Evolutionary conservation across 495 filamentous ascomycete species (phyloP).

Genomic region (Penicillium arizonense): DNA sequence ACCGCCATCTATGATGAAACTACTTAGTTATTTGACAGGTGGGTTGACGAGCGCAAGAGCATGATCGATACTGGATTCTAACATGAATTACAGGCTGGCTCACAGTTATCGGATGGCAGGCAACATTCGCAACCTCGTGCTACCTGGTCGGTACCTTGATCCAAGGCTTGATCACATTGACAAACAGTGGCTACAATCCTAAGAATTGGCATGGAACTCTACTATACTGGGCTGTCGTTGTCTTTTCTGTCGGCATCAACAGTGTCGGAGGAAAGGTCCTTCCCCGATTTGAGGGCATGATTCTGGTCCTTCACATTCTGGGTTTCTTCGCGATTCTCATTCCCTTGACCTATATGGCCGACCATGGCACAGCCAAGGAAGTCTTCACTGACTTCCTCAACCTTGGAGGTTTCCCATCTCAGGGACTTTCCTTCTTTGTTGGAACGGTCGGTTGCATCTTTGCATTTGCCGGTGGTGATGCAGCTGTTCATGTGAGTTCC

Average conservation of each 20-base stretch:
- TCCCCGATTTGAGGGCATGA: conserved; percentile 42
- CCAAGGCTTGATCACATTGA: conserved; percentile 39
- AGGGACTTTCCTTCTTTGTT: conserved; percentile 45
- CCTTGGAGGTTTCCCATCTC: conserved; percentile 40
- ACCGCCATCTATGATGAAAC: conserved; percentile 31
- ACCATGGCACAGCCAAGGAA: conserved; percentile 34
- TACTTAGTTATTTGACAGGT: conserved; percentile 50
- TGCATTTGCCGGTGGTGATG: conserved; percentile 40
- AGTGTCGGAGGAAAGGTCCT: conserved; percentile 36
- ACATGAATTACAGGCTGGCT: conserved; percentile 37
- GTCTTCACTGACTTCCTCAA: conserved; percentile 51
- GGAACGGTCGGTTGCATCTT: conserved; percentile 42
- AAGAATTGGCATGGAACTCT: conserved; percentile 43
- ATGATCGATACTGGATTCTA: not conserved
- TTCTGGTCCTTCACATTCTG: conserved; percentile 48
- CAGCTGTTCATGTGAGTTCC: conserved; percentile 39
- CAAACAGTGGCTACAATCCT: conserved; percentile 31
- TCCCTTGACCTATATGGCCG: conserved; percentile 45
- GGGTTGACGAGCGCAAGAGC: not conserved
- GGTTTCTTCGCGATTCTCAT: conserved; percentile 54
- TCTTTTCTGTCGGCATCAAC: conserved; percentile 43
- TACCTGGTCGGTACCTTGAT: conserved; percentile 42
- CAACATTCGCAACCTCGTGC: conserved; percentile 36
- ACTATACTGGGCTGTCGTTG: conserved; percentile 39
- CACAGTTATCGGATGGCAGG: conserved; percentile 46